Percentiles rank a stretch among this genome's conserved stretches.
Evolutionary conservation across 2,329 filamentous ascomycete species (phyloP).

Genomic region (Colletotrichum tofieldiae): DNA sequence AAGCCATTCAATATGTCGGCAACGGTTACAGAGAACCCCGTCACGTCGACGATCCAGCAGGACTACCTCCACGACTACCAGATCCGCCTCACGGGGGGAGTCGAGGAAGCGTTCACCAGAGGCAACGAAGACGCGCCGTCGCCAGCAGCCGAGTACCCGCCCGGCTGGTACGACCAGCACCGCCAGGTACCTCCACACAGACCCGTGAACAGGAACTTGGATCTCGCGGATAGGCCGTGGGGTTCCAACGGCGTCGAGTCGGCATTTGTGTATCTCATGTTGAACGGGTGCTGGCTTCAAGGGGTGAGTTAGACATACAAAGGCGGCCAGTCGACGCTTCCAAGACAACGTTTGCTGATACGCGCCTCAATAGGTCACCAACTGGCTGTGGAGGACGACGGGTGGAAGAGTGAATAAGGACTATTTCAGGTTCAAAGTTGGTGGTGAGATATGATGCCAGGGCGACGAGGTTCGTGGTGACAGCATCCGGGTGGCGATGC

Average conservation of each 20-base stretch:
- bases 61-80: conserved; percentile 39
- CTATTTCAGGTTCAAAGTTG: conserved; percentile 67
- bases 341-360: conserved; percentile 4
- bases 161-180: conserved; percentile 45
- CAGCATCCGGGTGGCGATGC: conserved; percentile 2
- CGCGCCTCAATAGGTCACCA: conserved; percentile 19
- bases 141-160: conserved; percentile 38
- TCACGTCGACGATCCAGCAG: conserved; percentile 25
- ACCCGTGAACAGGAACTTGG: conserved; percentile 44
- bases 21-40: conserved; percentile 32
- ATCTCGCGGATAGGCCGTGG: conserved; percentile 43
- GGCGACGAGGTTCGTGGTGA: conserved; percentile 10
- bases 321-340: neutral
- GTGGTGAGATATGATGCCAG: conserved; percentile 63
- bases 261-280: conserved; percentile 47
- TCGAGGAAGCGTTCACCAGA: conserved; percentile 37
- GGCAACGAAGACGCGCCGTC: conserved; percentile 27
- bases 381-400: conserved; percentile 38
- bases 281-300: conserved; percentile 45
- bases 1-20: conserved; percentile 23
- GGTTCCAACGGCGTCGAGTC: conserved; percentile 43
- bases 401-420: conserved; percentile 58
- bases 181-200: conserved; percentile 47
- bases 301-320: conserved; percentile 19
- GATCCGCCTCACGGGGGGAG: conserved; percentile 37